These are phyloP conservation scores for Inga oerstediana DNA, from an alignment of 306 rosid genomes.

Conservation along the genomic window DNA sequence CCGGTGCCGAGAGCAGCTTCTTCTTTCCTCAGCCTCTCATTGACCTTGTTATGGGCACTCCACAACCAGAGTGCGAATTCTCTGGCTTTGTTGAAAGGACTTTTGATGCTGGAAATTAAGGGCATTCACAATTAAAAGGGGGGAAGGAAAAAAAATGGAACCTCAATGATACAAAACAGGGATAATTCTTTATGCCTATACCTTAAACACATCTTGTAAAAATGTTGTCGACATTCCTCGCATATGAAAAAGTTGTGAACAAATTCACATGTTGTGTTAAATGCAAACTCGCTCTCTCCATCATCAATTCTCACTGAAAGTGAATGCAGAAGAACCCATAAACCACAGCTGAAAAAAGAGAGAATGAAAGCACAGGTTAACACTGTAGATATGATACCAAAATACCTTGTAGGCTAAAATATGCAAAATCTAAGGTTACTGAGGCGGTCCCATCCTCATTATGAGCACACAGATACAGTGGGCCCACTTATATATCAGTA, in stretches of 20 bases:
- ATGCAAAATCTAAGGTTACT: slow-evolving; percentile 1
- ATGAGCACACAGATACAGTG: background rate
- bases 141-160: slow-evolving; percentile 8
- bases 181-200: slow-evolving; percentile 26
- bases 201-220: slow-evolving; percentile 87
- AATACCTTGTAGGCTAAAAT: slow-evolving; percentile 6
- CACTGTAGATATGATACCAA: background rate
- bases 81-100: slow-evolving; percentile 77
- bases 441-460: slow-evolving; percentile 1
- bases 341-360: slow-evolving; percentile 74
- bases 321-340: slow-evolving; percentile 97
- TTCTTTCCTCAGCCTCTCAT: slow-evolving; percentile 74
- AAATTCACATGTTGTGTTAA: slow-evolving; percentile 78
- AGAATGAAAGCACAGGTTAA: slow-evolving; percentile 22
- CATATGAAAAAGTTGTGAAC: slow-evolving; percentile 86
- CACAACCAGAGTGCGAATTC: slow-evolving; percentile 92
- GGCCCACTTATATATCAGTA: background rate
- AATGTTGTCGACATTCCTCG: slow-evolving; percentile 97
- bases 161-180: slow-evolving; percentile 25
- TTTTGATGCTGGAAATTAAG: slow-evolving; percentile 58
- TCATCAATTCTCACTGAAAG: slow-evolving; percentile 87
- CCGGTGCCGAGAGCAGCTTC: slow-evolving; percentile 71
- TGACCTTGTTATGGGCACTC: slow-evolving; percentile 81
- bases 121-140: slow-evolving; percentile 29
- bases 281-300: slow-evolving; percentile 86